Evolutionary conservation across 2,329 filamentous ascomycete species (phyloP), one percentile per base, ranked within the genome.

Genomic region (Cytospora piceae): DNA sequence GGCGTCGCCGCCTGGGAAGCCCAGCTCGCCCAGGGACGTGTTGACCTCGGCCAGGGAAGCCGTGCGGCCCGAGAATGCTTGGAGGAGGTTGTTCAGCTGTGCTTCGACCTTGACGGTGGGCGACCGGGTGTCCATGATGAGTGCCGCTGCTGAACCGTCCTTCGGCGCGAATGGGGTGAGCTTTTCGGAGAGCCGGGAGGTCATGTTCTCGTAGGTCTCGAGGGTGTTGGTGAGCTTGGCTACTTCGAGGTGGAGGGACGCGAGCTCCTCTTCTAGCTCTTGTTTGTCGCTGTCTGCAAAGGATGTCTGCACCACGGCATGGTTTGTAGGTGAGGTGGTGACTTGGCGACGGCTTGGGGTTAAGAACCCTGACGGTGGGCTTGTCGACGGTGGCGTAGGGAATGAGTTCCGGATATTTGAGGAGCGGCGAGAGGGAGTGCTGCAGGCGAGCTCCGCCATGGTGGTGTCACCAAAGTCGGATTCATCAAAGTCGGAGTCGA

Each of bases 351-450:
- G 79, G 51, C 72, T 77, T 0, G 83, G 83, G 1, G 81, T 80
- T 0, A 71, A 65, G 0, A 74, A 73, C 5, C 69, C 69, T 2
- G 73, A 66, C 69, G 75, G 69, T 0, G 83, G 82, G 52, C 85
- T 87, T 0, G 85, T 87, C 2, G 81, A 79, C 1, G 85, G 85
- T 0, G 85, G 85, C 0, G 84, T 85, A 5, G 81, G 81, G 68
- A 87, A 86, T 0, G 83, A 85, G n/a, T 74, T 72, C 54, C 75
- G 73, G 52, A 75, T 72, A 22, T 67, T 34, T 20, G 76, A 71
- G 2, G 72, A 66, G 8, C 69, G 63, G 17, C 75, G 73, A 0
- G 80, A 79, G 0, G 85, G 85, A 3, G 85, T 87, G 72, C 85
- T 82, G 70, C 80, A 82, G 9, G 78, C 74, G 2, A 86, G 70